Evolutionary conservation across 805 yeast species (phyloP), one percentile per base, ranked within the genome.

Genomic region (Metschnikowia baotianmanensis): DNA sequence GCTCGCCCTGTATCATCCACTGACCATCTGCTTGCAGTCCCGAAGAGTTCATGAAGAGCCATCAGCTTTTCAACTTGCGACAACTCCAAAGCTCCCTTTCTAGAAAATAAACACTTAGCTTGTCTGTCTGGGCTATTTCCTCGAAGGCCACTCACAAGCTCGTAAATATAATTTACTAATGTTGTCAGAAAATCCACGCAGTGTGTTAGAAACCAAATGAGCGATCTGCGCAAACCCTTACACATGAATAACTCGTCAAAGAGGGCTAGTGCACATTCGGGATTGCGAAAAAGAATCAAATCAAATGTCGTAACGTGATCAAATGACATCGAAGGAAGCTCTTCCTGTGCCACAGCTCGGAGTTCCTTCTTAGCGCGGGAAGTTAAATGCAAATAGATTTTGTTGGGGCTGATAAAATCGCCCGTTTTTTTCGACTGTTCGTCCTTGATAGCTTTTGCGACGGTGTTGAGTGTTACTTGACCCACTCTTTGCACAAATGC

Each of bases 201-300:
- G 56, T 80, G 86, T 1, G 88, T 80, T 16, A 84, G 58, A 46
- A 76, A 78, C 86, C 87, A 82, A 31, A 84, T 78, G 11, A 83
- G 55, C 0, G 76, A 76, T 22, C 87, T 60, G 50, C 90, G 70
- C 49, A 71, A 74, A 0, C 88, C 88, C 41, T 66, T 63, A 37
- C 80, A 76, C 86, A 83, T 82, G 39, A 84, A 63, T 69, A 85
- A 63, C 59, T 85, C 91, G 58, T 83, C 89, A 56, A 83, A 63
- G 38, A 83, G 63, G 13, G 74, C 65, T 55, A 78, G 74, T 0
- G 81, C 74, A 3, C 80, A 61, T 9, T 69, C 63, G 5, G 78
- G 77, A 53, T 82, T 80, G 40, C 65, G 61, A 18, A 67, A 68
- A 15, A 82, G 52, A 42, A 80, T 63, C 28, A 72, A 65, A 46